Evolutionary conservation across 176 grass and related monocot species (phyloP).

Genomic region (Carex parvula): DNA sequence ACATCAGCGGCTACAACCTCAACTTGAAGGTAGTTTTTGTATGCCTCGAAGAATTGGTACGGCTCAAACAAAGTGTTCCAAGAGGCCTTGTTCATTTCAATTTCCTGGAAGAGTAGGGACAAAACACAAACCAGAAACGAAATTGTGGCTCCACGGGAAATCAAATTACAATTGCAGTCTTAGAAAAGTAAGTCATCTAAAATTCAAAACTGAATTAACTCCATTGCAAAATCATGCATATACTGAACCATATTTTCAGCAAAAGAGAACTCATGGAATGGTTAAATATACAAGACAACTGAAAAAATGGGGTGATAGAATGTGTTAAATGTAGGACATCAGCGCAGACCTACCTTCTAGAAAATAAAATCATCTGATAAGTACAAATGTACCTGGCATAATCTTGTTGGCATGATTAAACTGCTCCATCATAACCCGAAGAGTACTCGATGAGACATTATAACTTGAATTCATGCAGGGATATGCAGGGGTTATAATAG

Average conservation of each 20-base stretch:
- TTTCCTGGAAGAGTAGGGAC: conserved; percentile 53
- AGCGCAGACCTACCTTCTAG: not conserved
- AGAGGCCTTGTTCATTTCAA: conserved; percentile 76
- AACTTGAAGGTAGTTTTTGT: conserved; percentile 97
- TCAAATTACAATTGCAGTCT: conserved; percentile 7
- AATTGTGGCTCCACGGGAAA: conserved; percentile 20
- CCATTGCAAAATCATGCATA: conserved; percentile 18
- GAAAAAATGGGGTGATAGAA: not conserved
- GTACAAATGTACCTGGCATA: conserved; percentile 58
- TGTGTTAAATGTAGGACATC: not conserved
- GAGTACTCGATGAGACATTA: conserved; percentile 90
- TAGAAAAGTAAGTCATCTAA: not conserved
- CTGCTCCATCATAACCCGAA: conserved; percentile 90
- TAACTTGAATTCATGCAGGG: conserved; percentile 99
- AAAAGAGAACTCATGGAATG: not conserved
- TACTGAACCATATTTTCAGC: conserved; percentile 16
- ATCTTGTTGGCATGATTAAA: conserved; percentile 80
- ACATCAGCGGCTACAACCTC: conserved; percentile 73
- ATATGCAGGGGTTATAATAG: conserved; percentile 96
- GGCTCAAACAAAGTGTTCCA: conserved; percentile 80
- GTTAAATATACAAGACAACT: not conserved
- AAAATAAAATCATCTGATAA: not conserved
- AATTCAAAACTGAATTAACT: not conserved
- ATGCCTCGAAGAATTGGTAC: conserved; percentile 80
- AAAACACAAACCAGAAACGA: conserved; percentile 31